Percentiles rank a stretch among this genome's conserved stretches.
Conservation (phyloP, 257 asterid genomes). For the Scutellaria galericulata region DNA sequence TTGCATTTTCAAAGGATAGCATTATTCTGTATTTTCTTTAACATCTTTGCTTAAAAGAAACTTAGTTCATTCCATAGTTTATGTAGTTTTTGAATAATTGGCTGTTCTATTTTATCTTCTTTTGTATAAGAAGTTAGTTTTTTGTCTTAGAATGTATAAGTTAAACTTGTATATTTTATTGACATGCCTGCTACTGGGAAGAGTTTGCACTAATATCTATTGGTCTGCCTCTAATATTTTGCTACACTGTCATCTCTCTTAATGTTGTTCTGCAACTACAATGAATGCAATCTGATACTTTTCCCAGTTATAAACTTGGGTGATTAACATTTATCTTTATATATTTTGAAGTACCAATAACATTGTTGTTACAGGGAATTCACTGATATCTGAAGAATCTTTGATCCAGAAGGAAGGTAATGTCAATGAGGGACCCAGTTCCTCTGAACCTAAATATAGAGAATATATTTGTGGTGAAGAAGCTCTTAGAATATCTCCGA, state of each 20-base stretch:
- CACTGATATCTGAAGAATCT: slow-evolving; percentile 48
- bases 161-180: slow-evolving; percentile 4
- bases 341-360: slow-evolving; percentile 32
- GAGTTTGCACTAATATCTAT: slow-evolving; percentile 19
- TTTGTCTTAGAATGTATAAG: slow-evolving; percentile 12
- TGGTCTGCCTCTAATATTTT: neutral
- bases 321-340: neutral
- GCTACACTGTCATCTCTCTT: slow-evolving; percentile 10
- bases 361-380: slow-evolving; percentile 49
- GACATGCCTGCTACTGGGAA: slow-evolving; percentile 23
- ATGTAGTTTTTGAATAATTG: neutral
- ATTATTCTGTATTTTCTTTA: neutral
- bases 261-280: slow-evolving; percentile 1
- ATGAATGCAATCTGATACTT: slow-evolving; percentile 27
- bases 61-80: slow-evolving; percentile 1
- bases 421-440: slow-evolving; percentile 50
- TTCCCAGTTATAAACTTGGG: slow-evolving; percentile 1
- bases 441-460: slow-evolving; percentile 58
- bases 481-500: slow-evolving; percentile 78
- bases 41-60: slow-evolving; percentile 12
- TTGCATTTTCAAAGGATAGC: slow-evolving; percentile 8
- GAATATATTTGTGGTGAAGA: slow-evolving; percentile 94
- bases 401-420: slow-evolving; percentile 47
- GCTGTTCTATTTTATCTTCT: slow-evolving; percentile 8
- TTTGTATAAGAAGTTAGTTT: neutral